phyloP scores from a whole-genome alignment of 345 rosid species.

The Raphanus raphanistrum region DNA sequence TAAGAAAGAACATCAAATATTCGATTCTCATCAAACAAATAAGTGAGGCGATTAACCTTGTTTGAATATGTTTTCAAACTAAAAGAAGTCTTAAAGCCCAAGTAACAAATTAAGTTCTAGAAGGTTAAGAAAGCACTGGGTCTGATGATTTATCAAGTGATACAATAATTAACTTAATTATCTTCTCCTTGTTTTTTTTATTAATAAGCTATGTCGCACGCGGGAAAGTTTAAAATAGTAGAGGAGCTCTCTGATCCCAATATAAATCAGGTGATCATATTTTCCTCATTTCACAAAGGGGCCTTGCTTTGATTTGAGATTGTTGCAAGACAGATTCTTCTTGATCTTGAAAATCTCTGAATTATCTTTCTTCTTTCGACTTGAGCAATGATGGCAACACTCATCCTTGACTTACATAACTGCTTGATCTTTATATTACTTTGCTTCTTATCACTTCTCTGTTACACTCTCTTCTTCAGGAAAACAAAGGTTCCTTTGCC shows the following conservation, averaged over 20 bases:
- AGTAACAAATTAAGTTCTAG: background rate
- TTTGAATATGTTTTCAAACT: too few relatives aligned
- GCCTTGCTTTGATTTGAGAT: background rate
- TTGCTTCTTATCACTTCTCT: background rate
- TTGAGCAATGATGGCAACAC: background rate
- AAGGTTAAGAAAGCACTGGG: background rate
- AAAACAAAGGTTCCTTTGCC: background rate
- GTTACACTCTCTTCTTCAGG: background rate
- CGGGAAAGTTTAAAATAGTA: background rate
- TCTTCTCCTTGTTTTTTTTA: background rate
- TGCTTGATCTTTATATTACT: background rate
- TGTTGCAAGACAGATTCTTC: too few relatives aligned
- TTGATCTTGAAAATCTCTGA: background rate
- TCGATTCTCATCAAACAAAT: background rate
- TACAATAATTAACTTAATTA: background rate
- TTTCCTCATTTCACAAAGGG: background rate
- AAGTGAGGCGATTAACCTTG: too few relatives aligned
- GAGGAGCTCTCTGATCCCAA: background rate
- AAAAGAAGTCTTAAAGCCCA: too few relatives aligned
- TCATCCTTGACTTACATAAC: background rate
- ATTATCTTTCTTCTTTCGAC: background rate
- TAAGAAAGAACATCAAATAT: background rate
- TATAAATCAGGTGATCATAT: background rate
- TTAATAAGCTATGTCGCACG: background rate
- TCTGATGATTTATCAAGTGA: background rate